These are phyloP conservation scores for Cryptococcus wingfieldii DNA, from an alignment of 1,284 basidiomycete genomes.

Conservation along the genomic window DNA sequence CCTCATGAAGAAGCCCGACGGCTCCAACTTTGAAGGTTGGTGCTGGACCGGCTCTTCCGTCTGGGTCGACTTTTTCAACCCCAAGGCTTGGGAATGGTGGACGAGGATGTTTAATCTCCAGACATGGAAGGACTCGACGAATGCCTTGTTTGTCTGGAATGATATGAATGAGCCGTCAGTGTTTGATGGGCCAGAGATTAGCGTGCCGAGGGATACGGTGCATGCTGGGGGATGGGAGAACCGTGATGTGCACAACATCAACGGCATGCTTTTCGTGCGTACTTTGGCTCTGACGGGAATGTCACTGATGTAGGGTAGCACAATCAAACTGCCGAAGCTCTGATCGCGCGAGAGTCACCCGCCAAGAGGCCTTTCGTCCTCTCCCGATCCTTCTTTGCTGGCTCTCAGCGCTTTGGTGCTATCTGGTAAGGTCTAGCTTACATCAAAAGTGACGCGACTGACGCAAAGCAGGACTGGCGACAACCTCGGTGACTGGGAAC, in stretches of 20 bases:
- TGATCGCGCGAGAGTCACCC: constrained; percentile 68
- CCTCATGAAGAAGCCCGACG: constrained; percentile 76
- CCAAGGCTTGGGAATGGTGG: constrained; percentile 88
- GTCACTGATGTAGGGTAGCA: constrained; percentile 53
- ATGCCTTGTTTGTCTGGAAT: constrained; percentile 88
- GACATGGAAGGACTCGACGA: constrained; percentile 57
- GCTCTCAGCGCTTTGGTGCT: constrained; percentile 91
- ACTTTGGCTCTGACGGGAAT: neutral
- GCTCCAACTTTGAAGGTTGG: constrained; percentile 91
- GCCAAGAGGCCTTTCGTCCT: constrained; percentile 88
- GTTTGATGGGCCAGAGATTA: constrained; percentile 98
- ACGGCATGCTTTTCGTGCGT: constrained; percentile 51
- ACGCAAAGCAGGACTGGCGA: constrained; percentile 66
- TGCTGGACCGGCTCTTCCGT: constrained; percentile 95
- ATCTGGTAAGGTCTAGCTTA: constrained; percentile 66
- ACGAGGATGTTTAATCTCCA: constrained; percentile 69
- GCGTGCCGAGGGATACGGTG: constrained; percentile 89
- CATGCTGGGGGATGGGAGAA: constrained; percentile 95
- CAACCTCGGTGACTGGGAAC: constrained; percentile 93
- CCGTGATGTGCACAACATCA: constrained; percentile 66
- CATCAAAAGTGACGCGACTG: neutral
- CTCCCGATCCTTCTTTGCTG: constrained; percentile 90
- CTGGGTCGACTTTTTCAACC: constrained; percentile 98
- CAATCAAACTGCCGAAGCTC: constrained; percentile 79
- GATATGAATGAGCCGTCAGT: constrained; percentile 99